Percentiles rank a stretch among this genome's conserved stretches.
These are phyloP conservation scores for Heliosperma pusillum DNA, from an alignment of 148 eudicot genomes.

Conservation along the genomic window DNA sequence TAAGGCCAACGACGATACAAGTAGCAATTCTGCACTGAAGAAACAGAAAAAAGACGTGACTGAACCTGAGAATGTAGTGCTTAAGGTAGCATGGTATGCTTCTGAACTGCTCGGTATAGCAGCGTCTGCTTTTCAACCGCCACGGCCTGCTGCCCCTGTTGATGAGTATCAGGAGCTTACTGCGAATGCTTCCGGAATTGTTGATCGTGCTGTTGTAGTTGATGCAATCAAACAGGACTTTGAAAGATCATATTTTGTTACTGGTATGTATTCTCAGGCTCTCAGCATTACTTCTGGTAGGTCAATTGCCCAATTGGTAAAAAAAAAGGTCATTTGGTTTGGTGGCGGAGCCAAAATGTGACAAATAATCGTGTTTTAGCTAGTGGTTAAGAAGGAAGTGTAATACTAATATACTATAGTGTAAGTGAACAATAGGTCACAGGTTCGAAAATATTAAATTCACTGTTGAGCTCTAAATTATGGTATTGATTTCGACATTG, in stretches of 20 bases:
- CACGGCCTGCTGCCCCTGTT: conserved; percentile 13
- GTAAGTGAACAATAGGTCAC: too few species aligned
- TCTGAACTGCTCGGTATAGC: conserved; percentile 91
- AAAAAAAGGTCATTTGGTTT: too few species aligned
- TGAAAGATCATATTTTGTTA: conserved; percentile 78
- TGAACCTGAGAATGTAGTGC: conserved; percentile 66
- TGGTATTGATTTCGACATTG: too few species aligned
- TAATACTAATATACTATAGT: too few species aligned
- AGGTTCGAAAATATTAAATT: too few species aligned
- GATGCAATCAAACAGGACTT: conserved; percentile 78
- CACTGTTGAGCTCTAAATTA: too few species aligned
- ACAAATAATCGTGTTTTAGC: too few species aligned
- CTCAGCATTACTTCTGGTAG: background rate
- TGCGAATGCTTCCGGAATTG: conserved; percentile 41
- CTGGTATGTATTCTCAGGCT: conserved; percentile 42
- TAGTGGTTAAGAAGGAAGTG: too few species aligned
- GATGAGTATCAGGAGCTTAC: conserved; percentile 29
- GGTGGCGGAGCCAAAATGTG: too few species aligned
- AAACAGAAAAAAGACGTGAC: conserved; percentile 20
- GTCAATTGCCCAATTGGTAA: too few species aligned
- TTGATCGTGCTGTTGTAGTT: conserved; percentile 64
- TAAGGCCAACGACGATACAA: conserved; percentile 20
- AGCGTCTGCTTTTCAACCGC: conserved; percentile 70
- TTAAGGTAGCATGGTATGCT: conserved; percentile 85
- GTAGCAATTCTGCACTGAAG: conserved; percentile 26